A percentile compares a stretch with the other conserved stretches of the same genome.
These are phyloP conservation scores for Truncatella angustata DNA, from an alignment of 2,329 filamentous ascomycete species.

Conservation along the genomic window DNA sequence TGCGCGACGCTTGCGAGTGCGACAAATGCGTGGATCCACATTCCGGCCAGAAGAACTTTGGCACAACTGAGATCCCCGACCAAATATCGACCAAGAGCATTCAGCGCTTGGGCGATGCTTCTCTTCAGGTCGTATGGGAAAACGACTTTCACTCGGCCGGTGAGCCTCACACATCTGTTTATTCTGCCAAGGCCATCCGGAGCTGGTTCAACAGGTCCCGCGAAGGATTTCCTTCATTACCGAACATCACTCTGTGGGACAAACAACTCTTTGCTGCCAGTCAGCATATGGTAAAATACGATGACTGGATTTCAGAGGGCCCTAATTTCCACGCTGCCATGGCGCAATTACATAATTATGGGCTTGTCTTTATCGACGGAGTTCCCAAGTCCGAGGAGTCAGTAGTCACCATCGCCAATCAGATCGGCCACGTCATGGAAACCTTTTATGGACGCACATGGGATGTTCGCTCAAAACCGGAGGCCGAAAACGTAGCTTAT, in stretches of 20 bases:
- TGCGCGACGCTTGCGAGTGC: conserved; percentile 61
- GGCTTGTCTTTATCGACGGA: conserved; percentile 73
- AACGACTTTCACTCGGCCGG: conserved; percentile 36
- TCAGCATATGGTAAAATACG: conserved; percentile 63
- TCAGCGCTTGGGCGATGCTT: conserved; percentile 32
- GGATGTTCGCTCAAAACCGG: conserved; percentile 78
- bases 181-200: conserved; percentile 25
- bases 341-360: conserved; percentile 60
- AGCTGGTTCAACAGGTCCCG: conserved; percentile 5
- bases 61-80: conserved; percentile 60
- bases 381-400: conserved; percentile 67
- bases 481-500: conserved; percentile 90
- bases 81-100: conserved; percentile 35
- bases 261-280: conserved; percentile 31
- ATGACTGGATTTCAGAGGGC: conserved; percentile 66
- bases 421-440: conserved; percentile 76
- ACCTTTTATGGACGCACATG: conserved; percentile 92
- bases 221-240: not conserved
- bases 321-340: conserved; percentile 60
- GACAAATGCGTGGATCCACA: conserved; percentile 54
- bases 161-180: conserved; percentile 31
- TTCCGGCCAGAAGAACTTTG: conserved; percentile 63
- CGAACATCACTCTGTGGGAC: conserved; percentile 40
- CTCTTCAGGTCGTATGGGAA: conserved; percentile 60
- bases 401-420: conserved; percentile 66